These are phyloP conservation scores for Neocatenulostroma microsporum DNA, from an alignment of 2,329 filamentous ascomycete species.

Conservation along the genomic window DNA sequence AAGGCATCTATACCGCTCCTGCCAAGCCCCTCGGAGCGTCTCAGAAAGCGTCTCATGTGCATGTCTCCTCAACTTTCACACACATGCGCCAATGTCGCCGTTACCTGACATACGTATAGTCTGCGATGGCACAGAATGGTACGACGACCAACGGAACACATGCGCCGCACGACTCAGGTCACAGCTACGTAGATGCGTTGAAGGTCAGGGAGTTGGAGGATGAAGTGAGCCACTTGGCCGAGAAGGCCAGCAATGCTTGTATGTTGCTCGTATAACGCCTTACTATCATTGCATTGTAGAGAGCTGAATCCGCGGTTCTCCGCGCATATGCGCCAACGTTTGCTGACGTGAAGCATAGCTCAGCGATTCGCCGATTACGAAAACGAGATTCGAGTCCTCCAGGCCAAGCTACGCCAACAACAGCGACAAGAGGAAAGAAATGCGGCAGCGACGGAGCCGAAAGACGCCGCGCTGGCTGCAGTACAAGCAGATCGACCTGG, in stretches of 20 bases:
- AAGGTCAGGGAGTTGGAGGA: constrained; percentile 57
- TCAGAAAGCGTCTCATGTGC: background rate
- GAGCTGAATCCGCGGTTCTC: no score
- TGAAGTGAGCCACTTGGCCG: constrained; percentile 61
- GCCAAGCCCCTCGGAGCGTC: background rate
- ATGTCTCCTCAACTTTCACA: background rate
- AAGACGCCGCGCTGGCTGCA: constrained; percentile 17
- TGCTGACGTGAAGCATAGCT: constrained; percentile 15
- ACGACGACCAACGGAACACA: constrained; percentile 19
- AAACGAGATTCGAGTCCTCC: constrained; percentile 61
- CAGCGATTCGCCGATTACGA: constrained; percentile 65
- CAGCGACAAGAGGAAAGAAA: constrained; percentile 17
- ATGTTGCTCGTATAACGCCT: no score
- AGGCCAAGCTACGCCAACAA: constrained; percentile 31
- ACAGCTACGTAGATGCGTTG: constrained; percentile 23
- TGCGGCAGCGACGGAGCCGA: constrained; percentile 8
- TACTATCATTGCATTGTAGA: no score
- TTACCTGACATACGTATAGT: background rate
- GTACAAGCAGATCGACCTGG: constrained; percentile 21
- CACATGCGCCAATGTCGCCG: constrained; percentile 1
- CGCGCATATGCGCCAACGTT: constrained; percentile 1
- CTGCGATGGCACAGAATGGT: constrained; percentile 19
- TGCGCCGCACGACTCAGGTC: constrained; percentile 41
- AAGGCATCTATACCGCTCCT: no score
- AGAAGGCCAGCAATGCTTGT: constrained; percentile 60